phyloP scores from a whole-genome alignment of 2,329 filamentous ascomycete species.

The Nothopassalora personata region DNA sequence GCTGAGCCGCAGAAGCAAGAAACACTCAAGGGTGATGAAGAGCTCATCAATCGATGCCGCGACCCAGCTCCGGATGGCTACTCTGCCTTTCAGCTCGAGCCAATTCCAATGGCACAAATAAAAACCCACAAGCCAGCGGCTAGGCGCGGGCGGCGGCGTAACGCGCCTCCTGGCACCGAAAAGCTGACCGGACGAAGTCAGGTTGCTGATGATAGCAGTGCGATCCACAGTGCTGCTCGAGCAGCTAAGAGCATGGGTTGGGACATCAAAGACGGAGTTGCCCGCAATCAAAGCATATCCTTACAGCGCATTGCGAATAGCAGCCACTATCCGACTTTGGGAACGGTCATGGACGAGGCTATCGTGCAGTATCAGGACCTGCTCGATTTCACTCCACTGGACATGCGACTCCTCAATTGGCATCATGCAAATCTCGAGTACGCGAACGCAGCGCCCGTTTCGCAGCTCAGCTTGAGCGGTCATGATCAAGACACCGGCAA shows the following conservation, averaged over 20 bases:
- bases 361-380: constrained; percentile 80
- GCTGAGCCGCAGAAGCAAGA: constrained; percentile 66
- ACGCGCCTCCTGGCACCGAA: constrained; percentile 49
- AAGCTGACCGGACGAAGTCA: constrained; percentile 68
- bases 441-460: constrained; percentile 85
- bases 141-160: constrained; percentile 33
- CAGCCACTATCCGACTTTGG: constrained; percentile 65
- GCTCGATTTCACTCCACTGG: constrained; percentile 75
- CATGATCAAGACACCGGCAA: constrained; percentile 99
- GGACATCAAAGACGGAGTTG: constrained; percentile 59
- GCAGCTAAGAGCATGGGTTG: constrained; percentile 81
- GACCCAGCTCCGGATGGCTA: constrained; percentile 53
- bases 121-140: constrained; percentile 28
- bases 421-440: constrained; percentile 98
- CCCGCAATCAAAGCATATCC: constrained; percentile 53
- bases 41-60: constrained; percentile 73
- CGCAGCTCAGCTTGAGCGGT: constrained; percentile 76
- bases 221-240: constrained; percentile 67
- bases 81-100: constrained; percentile 29
- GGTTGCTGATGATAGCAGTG: constrained; percentile 63
- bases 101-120: constrained; percentile 26
- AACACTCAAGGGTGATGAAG: constrained; percentile 75
- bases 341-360: constrained; percentile 88
- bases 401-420: constrained; percentile 92
- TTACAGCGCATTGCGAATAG: constrained; percentile 62